Evolutionary conservation across 208 protist species (phyloP), one percentile per base, ranked within the genome.

Genomic region (Blastocrithidia nonstop): DNA sequence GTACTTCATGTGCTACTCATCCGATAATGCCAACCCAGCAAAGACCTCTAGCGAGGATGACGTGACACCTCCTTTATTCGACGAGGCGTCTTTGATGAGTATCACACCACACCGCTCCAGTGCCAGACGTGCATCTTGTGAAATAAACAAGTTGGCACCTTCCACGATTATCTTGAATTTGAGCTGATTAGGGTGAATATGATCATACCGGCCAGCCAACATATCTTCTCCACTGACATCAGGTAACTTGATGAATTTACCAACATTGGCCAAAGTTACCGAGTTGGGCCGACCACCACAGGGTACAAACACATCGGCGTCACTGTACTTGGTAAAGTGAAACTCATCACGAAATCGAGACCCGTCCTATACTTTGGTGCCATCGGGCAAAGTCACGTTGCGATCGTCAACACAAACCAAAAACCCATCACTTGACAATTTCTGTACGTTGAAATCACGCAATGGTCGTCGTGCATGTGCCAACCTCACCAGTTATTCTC

Each of bases 81-180:
- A 70, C 16, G 81, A 86, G 7, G 93, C 84, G 48, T 97, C 91
- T 60, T 95, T 92, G 53, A 95, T 84, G 8, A 91, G 56, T 11
- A 64, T 56, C 11, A 94, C 73, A 27, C 86, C 88, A 32, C 64
- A 72, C 32, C 82, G 71, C 73, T 95, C 88, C 3, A 95, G 50
- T 15, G 87, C 80, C n/a, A 91, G 56, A 28, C 93, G 76, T 23
- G 91, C 91, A 44, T 95, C 89, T 55, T 96, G 87, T 8, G 95
- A 96, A 48, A 97, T 84, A 70, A 97, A 98, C 17, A 98, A 64
- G 69, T 98, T 98, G n/a, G 95, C 95, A 27, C 95, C 95, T 57
- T 98, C 95, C 15, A 96, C 80, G 64, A 98, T 96, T 54, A 90
- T 84, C 69, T 91, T 89, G 67, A 87, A 96, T 61, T 84, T 76